Percentiles rank a stretch among this genome's conserved stretches.
phyloP scores from a whole-genome alignment of 306 rosid genomes.

The Arachis stenosperma region DNA sequence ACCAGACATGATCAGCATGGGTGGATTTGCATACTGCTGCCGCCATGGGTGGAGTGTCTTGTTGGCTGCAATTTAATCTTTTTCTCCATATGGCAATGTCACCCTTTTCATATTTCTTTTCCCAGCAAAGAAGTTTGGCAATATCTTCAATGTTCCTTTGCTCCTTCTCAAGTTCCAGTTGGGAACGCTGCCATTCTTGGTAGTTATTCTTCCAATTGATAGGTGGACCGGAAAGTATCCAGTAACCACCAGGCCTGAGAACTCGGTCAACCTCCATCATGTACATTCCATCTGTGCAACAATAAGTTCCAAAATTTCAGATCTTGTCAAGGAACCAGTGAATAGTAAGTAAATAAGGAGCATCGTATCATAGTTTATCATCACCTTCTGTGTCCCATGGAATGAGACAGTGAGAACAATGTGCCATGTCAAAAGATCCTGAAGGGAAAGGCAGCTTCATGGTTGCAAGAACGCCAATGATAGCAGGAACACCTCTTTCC shows the following conservation, averaged over 20 bases:
- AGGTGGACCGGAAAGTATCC: constrained; percentile 88
- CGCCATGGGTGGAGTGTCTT: constrained; percentile 43
- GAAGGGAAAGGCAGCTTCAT: constrained; percentile 80
- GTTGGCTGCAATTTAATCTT: constrained; percentile 46
- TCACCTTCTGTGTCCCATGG: constrained; percentile 78
- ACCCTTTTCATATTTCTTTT: constrained; percentile 80
- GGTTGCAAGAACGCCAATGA: constrained; percentile 81
- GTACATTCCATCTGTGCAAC: constrained; percentile 71
- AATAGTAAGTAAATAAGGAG: constrained; percentile 23
- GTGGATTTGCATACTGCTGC: constrained; percentile 45
- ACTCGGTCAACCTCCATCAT: constrained; percentile 89
- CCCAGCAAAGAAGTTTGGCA: constrained; percentile 85
- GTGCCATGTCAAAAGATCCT: constrained; percentile 89
- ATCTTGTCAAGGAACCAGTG: constrained; percentile 4
- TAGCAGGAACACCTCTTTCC: constrained; percentile 91
- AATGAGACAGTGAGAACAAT: constrained; percentile 86
- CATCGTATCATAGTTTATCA: constrained; percentile 22
- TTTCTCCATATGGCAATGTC: constrained; percentile 82
- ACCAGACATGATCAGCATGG: constrained; percentile 64
- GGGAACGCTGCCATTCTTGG: constrained; percentile 67
- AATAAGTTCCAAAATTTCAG: constrained; percentile 14
- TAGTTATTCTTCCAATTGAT: constrained; percentile 66
- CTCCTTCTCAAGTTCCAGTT: constrained; percentile 67
- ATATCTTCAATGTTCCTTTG: constrained; percentile 73
- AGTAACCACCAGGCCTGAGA: constrained; percentile 88